phyloP scores from a whole-genome alignment of 495 filamentous ascomycete genomes.

The Penicillium turbatum region DNA sequence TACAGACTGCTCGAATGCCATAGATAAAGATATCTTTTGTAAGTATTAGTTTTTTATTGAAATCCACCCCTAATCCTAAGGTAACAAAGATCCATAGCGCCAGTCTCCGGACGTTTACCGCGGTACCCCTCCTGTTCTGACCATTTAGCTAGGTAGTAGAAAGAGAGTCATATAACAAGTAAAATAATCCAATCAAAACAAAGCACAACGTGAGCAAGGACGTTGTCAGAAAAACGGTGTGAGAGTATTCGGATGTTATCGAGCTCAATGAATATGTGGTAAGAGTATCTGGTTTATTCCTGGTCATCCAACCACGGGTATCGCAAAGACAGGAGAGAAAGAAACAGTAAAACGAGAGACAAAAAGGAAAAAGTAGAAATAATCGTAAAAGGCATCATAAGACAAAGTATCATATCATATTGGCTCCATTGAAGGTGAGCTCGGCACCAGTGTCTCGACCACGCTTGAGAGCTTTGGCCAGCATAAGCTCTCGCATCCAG shows the following conservation, averaged over 20 bases:
- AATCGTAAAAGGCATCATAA: not conserved
- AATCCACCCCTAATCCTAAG: too few species aligned
- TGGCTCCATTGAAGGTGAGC: conserved; percentile 76
- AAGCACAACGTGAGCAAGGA: not conserved
- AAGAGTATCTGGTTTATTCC: not conserved
- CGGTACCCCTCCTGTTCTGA: too few species aligned
- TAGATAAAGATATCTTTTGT: too few species aligned
- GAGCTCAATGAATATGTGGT: not conserved
- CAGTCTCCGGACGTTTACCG: too few species aligned
- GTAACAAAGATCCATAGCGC: too few species aligned
- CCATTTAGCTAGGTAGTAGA: too few species aligned
- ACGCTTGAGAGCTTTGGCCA: conserved; percentile 75
- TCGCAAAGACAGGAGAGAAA: not conserved
- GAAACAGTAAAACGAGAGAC: too few species aligned
- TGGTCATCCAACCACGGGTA: not conserved
- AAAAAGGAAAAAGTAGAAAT: not conserved
- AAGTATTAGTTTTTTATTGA: too few species aligned
- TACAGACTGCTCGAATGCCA: too few species aligned
- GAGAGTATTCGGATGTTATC: too few species aligned
- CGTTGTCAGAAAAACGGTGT: too few species aligned
- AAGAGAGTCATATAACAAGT: too few species aligned
- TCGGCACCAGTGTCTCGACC: conserved; percentile 78
- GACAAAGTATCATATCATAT: conserved; percentile 39
- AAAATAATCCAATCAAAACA: not conserved
- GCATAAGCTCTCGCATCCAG: conserved; percentile 98